Conservation (phyloP, 495 filamentous ascomycete genomes). For the Aspergillus biplanus region DNA sequence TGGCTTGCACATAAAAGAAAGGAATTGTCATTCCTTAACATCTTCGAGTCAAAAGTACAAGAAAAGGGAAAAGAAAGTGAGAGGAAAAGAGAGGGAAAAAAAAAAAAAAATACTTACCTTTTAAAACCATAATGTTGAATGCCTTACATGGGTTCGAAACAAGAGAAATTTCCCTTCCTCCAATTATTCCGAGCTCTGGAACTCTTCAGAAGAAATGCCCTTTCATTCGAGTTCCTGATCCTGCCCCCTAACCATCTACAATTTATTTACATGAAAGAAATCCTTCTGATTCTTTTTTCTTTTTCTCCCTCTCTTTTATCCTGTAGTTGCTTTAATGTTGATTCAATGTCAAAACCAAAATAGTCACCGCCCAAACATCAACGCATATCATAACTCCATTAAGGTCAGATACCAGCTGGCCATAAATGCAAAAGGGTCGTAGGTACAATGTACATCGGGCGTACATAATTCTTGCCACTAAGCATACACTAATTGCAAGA, state of each 20-base stretch:
- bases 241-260: conserved; percentile 21
- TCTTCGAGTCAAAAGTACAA: not conserved
- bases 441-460: conserved; percentile 25
- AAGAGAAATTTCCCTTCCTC: conserved; percentile 10
- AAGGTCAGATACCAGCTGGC: conserved; percentile 29
- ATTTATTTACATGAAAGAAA: conserved; percentile 23
- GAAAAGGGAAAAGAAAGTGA: not conserved
- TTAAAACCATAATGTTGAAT: not conserved
- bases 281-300: conserved; percentile 7
- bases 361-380: conserved; percentile 15
- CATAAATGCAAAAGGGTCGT: conserved; percentile 29
- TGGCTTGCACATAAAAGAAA: conserved; percentile 7
- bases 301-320: not conserved
- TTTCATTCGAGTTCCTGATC: conserved; percentile 20
- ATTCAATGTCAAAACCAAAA: conserved; percentile 12
- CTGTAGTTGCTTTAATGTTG: conserved; percentile 1
- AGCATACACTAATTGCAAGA: conserved; percentile 19
- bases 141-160: conserved; percentile 13
- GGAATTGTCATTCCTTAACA: conserved; percentile 6
- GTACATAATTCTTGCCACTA: conserved; percentile 24
- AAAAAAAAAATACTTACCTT: not conserved
- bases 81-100: not conserved
- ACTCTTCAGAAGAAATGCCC: not conserved
- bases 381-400: conserved; percentile 19
- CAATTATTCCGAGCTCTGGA: not conserved